These are phyloP conservation scores for Neonectria punicea DNA, from an alignment of 2,329 filamentous ascomycete genomes.

Conservation along the genomic window DNA sequence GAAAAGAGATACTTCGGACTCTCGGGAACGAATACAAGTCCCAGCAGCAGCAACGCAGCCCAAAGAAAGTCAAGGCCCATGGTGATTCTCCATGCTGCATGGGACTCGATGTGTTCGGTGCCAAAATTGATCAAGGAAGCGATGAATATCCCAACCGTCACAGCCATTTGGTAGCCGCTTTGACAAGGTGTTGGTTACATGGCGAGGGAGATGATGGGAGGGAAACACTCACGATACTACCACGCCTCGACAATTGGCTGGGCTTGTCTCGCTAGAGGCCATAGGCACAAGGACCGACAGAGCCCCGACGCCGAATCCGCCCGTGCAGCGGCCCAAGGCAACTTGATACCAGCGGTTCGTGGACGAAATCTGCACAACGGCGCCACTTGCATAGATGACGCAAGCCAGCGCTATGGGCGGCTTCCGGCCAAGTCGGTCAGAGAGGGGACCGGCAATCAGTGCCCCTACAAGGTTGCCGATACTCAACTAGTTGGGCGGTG, in stretches of 20 bases:
- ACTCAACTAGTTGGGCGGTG: not conserved
- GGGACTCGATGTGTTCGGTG: not conserved
- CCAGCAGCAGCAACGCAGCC: not conserved
- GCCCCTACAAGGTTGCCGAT: not conserved
- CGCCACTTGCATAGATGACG: not conserved
- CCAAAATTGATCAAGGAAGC: not conserved
- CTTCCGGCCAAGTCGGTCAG: not conserved
- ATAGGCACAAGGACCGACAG: not conserved
- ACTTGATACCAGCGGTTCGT: not conserved
- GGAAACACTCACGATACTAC: not conserved
- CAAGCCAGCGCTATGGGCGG: not conserved
- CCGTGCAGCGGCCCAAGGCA: not conserved
- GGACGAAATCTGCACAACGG: not conserved
- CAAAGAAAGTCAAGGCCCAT: not conserved
- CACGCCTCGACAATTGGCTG: not conserved
- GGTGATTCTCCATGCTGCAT: not conserved
- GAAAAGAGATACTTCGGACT: not conserved
- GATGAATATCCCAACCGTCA: not conserved
- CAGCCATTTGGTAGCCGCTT: not conserved
- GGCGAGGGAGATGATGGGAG: not conserved
- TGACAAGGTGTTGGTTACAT: not conserved
- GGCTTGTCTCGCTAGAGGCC: not conserved
- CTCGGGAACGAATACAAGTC: not conserved
- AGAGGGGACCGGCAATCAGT: not conserved
- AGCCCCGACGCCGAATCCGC: not conserved